Base-by-base conservation (phyloP, 2,329 filamentous ascomycete species). In the Orbilia blumenaviensis region DNA sequence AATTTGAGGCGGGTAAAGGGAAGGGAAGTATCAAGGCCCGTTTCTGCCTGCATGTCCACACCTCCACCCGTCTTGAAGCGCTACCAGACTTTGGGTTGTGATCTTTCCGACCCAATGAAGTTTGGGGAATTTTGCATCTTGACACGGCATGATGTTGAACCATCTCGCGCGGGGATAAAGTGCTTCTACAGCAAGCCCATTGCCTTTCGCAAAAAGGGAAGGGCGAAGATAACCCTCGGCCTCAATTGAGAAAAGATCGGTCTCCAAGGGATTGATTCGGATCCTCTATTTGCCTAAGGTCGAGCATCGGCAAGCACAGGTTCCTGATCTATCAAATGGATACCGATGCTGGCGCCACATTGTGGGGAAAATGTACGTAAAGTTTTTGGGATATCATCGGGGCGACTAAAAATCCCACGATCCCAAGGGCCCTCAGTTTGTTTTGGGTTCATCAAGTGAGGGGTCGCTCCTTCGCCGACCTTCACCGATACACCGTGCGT, bases 91-190 rank as follows among this genome's bases (percentile, higher is more conserved):
- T 56, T 38, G 12, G 16, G 10, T 56, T 38, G 18, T 23, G 32
- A 56, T 56, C 32, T 38, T 56, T 56, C 52, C 52, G 52, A 38
- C 38, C 52, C 52, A 56, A 56, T 56, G 52, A 56, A 25, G 16
- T 14, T 38, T 38, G 18, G 29, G 41, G 3, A 23, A 16, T 38
- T 56, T 56, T 23, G 18, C 48, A 56, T 38, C 29, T 38, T 36
- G 12, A 38, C 52, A 56, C 52, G 52, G 32, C 52, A 54, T 56
- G 32, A 23, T 38, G 52, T 38, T 38, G 52, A 56, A 56, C 52
- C 18, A 56, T 23, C 38, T 56, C 52, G 52, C 52, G 52, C 52
- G 52, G 52, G 52, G 52, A 56, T 56, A 56, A 38, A 1, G 36
- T 16, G 29, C 23, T 46, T 16, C 16, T 10, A 8, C 8, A 56